Percentiles rank a stretch among this genome's conserved stretches.
Evolutionary conservation across 805 yeast genomes (phyloP).

Genomic region (Pachysolen tannophilus): DNA sequence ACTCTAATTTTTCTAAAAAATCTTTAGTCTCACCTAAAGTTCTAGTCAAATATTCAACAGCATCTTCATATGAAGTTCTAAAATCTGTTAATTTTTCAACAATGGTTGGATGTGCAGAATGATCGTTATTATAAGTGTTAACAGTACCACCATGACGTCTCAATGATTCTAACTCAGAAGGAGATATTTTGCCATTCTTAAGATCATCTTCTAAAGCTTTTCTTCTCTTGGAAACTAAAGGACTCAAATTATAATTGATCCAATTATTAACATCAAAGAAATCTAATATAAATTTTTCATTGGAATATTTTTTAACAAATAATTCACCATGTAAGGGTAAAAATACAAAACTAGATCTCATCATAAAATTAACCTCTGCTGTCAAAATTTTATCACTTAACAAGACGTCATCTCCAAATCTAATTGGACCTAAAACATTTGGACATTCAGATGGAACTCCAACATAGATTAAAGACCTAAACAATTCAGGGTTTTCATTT

Average conservation of each 20-base stretch:
- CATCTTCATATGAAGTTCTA: slow-evolving; percentile 41
- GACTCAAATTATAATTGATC: slow-evolving; percentile 69
- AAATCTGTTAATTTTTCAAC: slow-evolving; percentile 12
- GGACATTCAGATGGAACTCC: slow-evolving; percentile 84
- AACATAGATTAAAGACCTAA: slow-evolving; percentile 71
- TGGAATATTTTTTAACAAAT: slow-evolving; percentile 55
- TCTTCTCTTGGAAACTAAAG: slow-evolving; percentile 47
- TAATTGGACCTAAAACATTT: slow-evolving; percentile 77
- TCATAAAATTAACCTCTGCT: slow-evolving; percentile 76
- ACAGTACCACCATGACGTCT: slow-evolving; percentile 10
- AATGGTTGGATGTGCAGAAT: slow-evolving; percentile 5
- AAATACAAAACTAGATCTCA: slow-evolving; percentile 79
- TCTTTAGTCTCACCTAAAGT: slow-evolving; percentile 53
- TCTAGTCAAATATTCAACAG: slow-evolving; percentile 54
- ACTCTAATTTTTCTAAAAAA: slow-evolving; percentile 50
- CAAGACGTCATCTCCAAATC: slow-evolving; percentile 75
- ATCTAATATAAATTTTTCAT: slow-evolving; percentile 56
- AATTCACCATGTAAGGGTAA: slow-evolving; percentile 71
- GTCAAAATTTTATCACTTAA: slow-evolving; percentile 69
- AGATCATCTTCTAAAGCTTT: slow-evolving; percentile 13
- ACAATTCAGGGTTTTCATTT: slow-evolving; percentile 55
- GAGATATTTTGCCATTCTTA: slow-evolving; percentile 19
- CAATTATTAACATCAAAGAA: slow-evolving; percentile 75
- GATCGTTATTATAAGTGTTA: slow-evolving; percentile 7
- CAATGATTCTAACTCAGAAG: slow-evolving; percentile 10